Base-by-base conservation (phyloP, 2,329 filamentous ascomycete genomes). In the Nothophoma quercina region DNA sequence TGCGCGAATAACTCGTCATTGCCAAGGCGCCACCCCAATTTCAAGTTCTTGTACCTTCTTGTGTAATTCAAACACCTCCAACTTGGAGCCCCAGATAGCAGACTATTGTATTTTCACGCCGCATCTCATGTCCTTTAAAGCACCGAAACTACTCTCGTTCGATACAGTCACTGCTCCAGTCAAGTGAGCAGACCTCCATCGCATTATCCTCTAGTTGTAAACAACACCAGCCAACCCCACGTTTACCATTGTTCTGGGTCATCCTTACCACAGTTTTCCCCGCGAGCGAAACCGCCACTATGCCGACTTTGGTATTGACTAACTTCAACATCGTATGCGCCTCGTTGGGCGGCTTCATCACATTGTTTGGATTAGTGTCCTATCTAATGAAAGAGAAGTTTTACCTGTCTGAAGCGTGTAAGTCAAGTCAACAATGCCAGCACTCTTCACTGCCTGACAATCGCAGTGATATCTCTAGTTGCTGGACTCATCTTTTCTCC, bases 361-460 rank as follows among this genome's bases (percentile, higher is more conserved):
- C 90, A 0, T 63, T 96, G n/a, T 97, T 96, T 68, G 92, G 91
- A 3, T 78, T 97, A 34, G 91, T 97, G 0, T 96, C 91, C 1
- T 96, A 92, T 69, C 82, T 96, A 15, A 82, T 90, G 69, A 96
- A 97, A 70, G 93, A 96, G 77, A 88, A 86, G 51, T 93, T 90
- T 70, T 96, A 96, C 71, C 82, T 97, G 1, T 96, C 91, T 1
- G 93, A 97, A 82, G 90, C 93, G 45, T 79, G 91, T 93, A 79
- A 72, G 89, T 85, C 16, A 19, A 13, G 13, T 5, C n/a, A 21
- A 23, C 12, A n/a, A 7, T 2, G 10, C 5, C 15, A 15, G 21
- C 5, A 6, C 29, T 25, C 3, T 15, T 32, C 8, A 12, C 6
- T n/a, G 5, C 36, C 35, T 28, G 33, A 47, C 18, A 48, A 15